Evolutionary conservation across 2,329 filamentous ascomycete species (phyloP).

Genomic region (Epichloe glyceriae): DNA sequence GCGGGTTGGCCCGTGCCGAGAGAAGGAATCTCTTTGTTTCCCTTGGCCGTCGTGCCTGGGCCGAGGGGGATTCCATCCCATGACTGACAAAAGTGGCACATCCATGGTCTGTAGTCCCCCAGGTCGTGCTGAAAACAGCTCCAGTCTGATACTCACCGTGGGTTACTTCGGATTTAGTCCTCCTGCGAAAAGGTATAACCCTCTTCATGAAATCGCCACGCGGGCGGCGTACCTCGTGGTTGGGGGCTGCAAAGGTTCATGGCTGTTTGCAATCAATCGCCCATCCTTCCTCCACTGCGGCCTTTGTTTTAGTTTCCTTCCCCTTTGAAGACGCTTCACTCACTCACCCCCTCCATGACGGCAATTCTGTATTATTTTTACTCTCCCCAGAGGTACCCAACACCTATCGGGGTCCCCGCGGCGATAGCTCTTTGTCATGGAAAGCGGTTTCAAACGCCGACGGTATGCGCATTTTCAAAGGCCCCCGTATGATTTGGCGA

Average conservation of each 20-base stretch:
- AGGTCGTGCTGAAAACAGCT: too few relatives aligned
- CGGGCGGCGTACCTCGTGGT: background rate
- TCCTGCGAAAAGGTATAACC: too few relatives aligned
- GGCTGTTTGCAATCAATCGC: background rate
- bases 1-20: background rate
- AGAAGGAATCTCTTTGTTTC: background rate
- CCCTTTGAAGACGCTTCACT: background rate
- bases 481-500: background rate
- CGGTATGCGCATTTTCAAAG: background rate
- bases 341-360: background rate
- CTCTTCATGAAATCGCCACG: background rate
- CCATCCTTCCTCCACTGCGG: background rate
- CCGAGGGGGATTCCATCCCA: too few relatives aligned
- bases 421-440: background rate
- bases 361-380: background rate
- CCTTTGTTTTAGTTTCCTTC: conserved; percentile 3
- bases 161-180: too few relatives aligned
- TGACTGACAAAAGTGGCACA: too few relatives aligned
- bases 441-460: background rate
- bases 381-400: background rate
- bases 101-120: too few relatives aligned
- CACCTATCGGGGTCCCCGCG: background rate
- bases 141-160: too few relatives aligned
- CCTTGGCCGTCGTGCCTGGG: background rate
- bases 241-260: background rate